A percentile compares a stretch with the other conserved stretches of the same genome.
phyloP scores from a whole-genome alignment of 441 rosid species.

The Gossypium schwendimanii region DNA sequence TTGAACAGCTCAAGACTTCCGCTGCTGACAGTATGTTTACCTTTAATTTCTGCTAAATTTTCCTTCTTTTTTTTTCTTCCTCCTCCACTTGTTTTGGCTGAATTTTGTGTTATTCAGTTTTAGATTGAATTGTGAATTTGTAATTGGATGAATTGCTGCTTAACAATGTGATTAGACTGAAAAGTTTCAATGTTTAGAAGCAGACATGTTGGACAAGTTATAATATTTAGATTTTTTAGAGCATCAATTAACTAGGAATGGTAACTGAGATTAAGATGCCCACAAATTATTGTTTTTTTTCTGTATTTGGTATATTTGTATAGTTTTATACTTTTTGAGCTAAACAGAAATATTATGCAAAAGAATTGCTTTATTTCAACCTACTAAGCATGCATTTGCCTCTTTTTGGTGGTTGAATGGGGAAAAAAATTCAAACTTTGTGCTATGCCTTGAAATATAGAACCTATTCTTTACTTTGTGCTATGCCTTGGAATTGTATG shows the following conservation, averaged over 20 bases:
- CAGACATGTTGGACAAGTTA: neutral
- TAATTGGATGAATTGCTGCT: conserved; percentile 6
- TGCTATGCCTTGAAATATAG: neutral
- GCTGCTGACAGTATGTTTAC: conserved; percentile 62
- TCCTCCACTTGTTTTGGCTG: neutral
- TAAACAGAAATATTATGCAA: neutral
- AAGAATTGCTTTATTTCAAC: neutral
- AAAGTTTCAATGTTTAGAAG: neutral
- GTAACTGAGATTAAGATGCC: neutral
- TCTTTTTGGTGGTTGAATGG: neutral
- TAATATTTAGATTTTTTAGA: neutral
- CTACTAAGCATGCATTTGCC: neutral
- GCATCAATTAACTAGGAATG: neutral
- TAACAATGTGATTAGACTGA: neutral
- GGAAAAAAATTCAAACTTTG: neutral
- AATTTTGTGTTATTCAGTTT: neutral
- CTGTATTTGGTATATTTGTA: neutral
- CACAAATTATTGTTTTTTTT: neutral
- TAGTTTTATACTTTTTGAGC: neutral
- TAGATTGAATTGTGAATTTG: neutral
- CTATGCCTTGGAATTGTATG: neutral
- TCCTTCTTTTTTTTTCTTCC: neutral
- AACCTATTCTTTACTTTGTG: neutral
- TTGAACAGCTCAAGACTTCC: conserved; percentile 79
- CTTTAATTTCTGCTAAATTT: neutral